Evolutionary conservation across 2,329 filamentous ascomycete species (phyloP), one percentile per base, ranked within the genome.

Genomic region (Penicillium sp.): DNA sequence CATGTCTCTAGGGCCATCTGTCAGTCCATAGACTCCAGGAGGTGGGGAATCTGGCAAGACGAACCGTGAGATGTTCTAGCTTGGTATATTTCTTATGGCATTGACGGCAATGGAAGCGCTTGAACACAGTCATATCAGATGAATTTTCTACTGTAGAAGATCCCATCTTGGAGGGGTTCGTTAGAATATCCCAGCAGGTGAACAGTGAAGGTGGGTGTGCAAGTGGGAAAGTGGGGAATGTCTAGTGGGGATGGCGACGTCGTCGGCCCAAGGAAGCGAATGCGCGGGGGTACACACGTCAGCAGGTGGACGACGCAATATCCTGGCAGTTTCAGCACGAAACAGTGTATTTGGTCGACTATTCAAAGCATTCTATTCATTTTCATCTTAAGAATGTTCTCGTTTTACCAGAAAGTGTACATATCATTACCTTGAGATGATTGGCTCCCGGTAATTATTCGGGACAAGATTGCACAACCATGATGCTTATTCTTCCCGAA

Each of bases 61-160:
- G 24, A 47, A 61, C 55, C 13, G 44, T 57, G 7, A 62, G 44
- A 42, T 62, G 59, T 23, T 61, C 59, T 10, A 54, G 33, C 42
- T 59, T 62, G 7, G 59, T 57, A 24, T 62, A 62, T n/a, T 23
- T 36, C 39, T 46, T 57, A 42, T 36, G 37, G 40, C 59, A 62
- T 29, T 52, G 42, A 2, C 26, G 15, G 13, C 59, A 61, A 17
- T 47, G 34, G 21, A 60, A 62, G 10, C 52, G 53, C 34, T 51
- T 58, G 10, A 15, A 1, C 2, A 9, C 21, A 13, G 33, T 33
- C 3, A 15, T 23, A 5, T 30, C 44, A 5, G 24, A 10, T 43
- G 41, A 17, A n/a, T 18, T n/a, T 27, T 13, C 27, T 23, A 34
- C 5, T 27, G n/a, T 18, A 3, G 7, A 13, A 3, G 26, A 23